Conservation (phyloP, 805 yeast genomes). For the Komagataella populi region DNA sequence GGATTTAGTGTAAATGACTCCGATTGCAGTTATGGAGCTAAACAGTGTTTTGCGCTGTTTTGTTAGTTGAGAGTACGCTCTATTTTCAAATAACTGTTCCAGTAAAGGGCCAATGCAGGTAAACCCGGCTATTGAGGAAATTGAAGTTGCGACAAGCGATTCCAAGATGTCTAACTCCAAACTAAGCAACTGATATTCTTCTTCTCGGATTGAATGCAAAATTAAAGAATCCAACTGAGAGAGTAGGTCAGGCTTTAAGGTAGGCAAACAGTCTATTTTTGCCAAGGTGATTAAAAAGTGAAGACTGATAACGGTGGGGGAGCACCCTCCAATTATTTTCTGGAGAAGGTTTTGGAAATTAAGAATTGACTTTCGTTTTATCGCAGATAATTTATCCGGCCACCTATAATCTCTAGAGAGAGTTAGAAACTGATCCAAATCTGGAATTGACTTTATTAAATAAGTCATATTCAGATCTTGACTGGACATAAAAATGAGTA, state of each 20-base stretch:
- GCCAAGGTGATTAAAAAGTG: not conserved
- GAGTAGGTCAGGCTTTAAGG: not conserved
- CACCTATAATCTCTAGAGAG: not conserved
- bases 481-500: not conserved
- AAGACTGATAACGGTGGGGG: not conserved
- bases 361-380: not conserved
- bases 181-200: not conserved
- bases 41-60: not conserved
- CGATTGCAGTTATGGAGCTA: not conserved
- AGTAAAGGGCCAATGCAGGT: not conserved
- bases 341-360: not conserved
- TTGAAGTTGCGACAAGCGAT: not conserved
- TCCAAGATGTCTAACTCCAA: not conserved
- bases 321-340: not conserved
- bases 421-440: too few relatives aligned
- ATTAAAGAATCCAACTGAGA: not conserved
- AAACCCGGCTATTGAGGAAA: not conserved
- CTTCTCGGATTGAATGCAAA: not conserved
- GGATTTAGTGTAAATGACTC: not conserved
- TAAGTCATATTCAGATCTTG: not conserved
- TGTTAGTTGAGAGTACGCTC: not conserved
- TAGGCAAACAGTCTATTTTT: not conserved
- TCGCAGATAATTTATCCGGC: not conserved
- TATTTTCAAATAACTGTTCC: not conserved
- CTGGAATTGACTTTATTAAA: not conserved